Evolutionary conservation across 306 rosid species (phyloP), one percentile per base, ranked within the genome.

Genomic region (Vigna hirtella): DNA sequence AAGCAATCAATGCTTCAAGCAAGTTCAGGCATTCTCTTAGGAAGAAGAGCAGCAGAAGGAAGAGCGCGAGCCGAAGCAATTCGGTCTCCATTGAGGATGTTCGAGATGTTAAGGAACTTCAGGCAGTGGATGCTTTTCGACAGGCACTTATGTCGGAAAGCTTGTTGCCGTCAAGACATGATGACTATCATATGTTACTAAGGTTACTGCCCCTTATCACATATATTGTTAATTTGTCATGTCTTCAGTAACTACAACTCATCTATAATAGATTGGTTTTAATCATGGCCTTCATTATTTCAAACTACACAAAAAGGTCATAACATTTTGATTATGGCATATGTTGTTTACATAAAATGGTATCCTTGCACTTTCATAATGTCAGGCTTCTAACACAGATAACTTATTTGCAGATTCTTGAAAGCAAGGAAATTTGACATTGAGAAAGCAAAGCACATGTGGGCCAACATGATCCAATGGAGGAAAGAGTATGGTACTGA

Each of bases 381-480:
- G 22, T 20, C 22, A 20, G 22, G 1, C 22, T 20, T 20, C 22
- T 20, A 20, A 20, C 22, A 20, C 22, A 20, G 22, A 20, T 20
- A 20, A 20, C 22, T 20, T 20, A 20, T 20, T 20, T 87, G 77
- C 85, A 94, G 98, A 86, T 92, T 94, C 86, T 84, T 92, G 86
- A 89, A 79, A 77, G 98, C 98, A n/a, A 92, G 98, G 87, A 92
- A 89, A 86, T 94, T 94, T 80, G 97, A 91, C 79, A 83, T 87
- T 43, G 98, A 94, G 73, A 90, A 87, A 78, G 92, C 98, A 34
- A 94, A 94, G 80, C 86, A 81, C 49, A 94, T 92, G 98, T 94
- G 98, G 98, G 82, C 89, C 57, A 88, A 87, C 85, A 94, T 94
- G 98, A 86, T 92, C 76, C 96, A 90, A 15, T 94, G 98, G 98